These are phyloP conservation scores for Fomitopsis serialis DNA, from an alignment of 768 basidiomycete species.

Conservation along the genomic window DNA sequence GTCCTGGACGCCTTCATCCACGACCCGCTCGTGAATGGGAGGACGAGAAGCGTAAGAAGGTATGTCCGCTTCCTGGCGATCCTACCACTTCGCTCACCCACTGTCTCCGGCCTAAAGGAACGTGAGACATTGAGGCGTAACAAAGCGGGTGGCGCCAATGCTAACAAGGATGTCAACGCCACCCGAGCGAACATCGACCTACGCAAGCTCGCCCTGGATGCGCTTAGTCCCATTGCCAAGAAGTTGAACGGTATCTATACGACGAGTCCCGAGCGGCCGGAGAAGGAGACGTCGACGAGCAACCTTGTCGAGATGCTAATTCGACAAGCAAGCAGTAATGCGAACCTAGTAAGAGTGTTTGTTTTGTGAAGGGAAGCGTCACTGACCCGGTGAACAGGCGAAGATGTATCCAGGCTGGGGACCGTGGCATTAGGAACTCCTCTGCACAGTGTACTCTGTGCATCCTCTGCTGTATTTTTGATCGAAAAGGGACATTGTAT, in stretches of 20 bases:
- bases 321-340: slow-evolving; percentile 73
- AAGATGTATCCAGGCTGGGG: slow-evolving; percentile 94
- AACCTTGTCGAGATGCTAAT: slow-evolving; percentile 91
- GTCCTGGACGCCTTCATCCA: slow-evolving; percentile 96
- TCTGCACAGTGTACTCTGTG: background rate
- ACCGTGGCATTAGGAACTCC: slow-evolving; percentile 47
- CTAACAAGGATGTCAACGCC: background rate
- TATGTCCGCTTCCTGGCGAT: slow-evolving; percentile 16
- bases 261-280: slow-evolving; percentile 39
- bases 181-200: slow-evolving; percentile 39
- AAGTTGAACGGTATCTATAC: slow-evolving; percentile 75
- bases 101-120: slow-evolving; percentile 9
- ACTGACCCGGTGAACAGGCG: slow-evolving; percentile 39
- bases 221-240: slow-evolving; percentile 75
- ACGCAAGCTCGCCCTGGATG: slow-evolving; percentile 62
- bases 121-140: slow-evolving; percentile 7
- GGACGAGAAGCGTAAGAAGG: slow-evolving; percentile 67
- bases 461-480: background rate
- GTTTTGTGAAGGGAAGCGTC: background rate
- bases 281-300: slow-evolving; percentile 58
- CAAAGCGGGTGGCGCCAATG: background rate
- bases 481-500: background rate
- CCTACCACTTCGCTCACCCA: background rate
- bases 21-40: slow-evolving; percentile 98
- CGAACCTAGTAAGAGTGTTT: slow-evolving; percentile 54